Conservation (phyloP, 129 eudicot genomes). For the Pseudognaphalium luteoalbum region DNA sequence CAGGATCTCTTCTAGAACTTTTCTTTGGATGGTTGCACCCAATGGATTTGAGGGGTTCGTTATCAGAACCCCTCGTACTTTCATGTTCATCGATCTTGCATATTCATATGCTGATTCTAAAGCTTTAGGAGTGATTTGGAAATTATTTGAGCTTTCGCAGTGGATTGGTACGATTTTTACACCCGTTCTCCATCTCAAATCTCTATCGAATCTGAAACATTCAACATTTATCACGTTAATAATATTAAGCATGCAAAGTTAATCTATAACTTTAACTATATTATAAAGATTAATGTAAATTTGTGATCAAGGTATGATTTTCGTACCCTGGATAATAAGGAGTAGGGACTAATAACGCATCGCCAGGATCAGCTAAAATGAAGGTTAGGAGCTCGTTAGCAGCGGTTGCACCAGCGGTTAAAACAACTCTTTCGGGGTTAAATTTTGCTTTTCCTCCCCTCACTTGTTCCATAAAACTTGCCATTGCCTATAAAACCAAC, state of each 20-base stretch:
- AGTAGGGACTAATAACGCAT: slow-evolving; percentile 82
- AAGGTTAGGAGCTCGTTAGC: slow-evolving; percentile 87
- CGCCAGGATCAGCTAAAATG: slow-evolving; percentile 88
- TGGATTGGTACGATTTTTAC: slow-evolving; percentile 75
- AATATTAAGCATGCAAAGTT: background rate
- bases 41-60: slow-evolving; percentile 92
- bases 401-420: slow-evolving; percentile 94
- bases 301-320: background rate
- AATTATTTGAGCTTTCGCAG: slow-evolving; percentile 77
- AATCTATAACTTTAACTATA: too few species aligned
- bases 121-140: slow-evolving; percentile 63
- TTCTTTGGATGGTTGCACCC: slow-evolving; percentile 67
- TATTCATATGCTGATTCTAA: slow-evolving; percentile 57
- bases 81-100: slow-evolving; percentile 53
- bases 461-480: slow-evolving; percentile 89
- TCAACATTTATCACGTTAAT: slow-evolving; percentile 2
- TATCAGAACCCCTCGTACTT: slow-evolving; percentile 66
- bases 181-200: slow-evolving; percentile 87
- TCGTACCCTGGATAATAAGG: slow-evolving; percentile 94
- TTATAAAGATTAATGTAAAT: background rate
- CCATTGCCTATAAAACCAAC: slow-evolving; percentile 67
- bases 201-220: slow-evolving; percentile 75
- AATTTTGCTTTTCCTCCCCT: slow-evolving; percentile 85
- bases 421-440: slow-evolving; percentile 67
- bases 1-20: slow-evolving; percentile 51